Conservation (phyloP, 2,329 filamentous ascomycete species). For the Seiridium unicorne region DNA sequence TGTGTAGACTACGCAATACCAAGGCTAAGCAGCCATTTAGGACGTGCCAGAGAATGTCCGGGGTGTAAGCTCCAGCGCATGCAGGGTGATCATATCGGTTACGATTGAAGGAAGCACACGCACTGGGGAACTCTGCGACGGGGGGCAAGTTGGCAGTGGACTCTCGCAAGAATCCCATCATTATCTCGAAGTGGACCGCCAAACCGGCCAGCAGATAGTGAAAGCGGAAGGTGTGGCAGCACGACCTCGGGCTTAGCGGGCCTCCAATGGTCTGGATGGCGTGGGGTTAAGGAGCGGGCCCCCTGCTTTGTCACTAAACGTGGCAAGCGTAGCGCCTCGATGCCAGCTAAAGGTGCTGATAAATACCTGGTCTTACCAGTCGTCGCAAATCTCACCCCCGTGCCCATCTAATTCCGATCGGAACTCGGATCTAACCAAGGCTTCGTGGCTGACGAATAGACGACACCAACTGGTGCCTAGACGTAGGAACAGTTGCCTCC, state of each 20-base stretch:
- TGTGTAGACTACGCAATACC: conserved; percentile 7
- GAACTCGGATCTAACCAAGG: not conserved
- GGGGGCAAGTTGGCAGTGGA: not conserved
- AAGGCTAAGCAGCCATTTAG: not conserved
- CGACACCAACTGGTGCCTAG: no score
- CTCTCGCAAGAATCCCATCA: conserved; percentile 4
- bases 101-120: not conserved
- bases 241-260: not conserved
- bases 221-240: conserved; percentile 3
- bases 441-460: no score
- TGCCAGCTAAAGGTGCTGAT: not conserved
- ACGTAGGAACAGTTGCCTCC: no score
- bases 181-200: not conserved
- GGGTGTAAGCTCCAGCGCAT: not conserved
- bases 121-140: not conserved
- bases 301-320: not conserved
- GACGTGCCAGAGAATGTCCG: not conserved
- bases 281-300: not conserved
- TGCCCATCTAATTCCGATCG: not conserved
- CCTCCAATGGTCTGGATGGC: not conserved
- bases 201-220: not conserved
- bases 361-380: not conserved
- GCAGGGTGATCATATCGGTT: not conserved
- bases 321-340: not conserved
- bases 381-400: not conserved